Percentiles rank a stretch among this genome's conserved stretches.
Conservation (phyloP, 768 basidiomycete species). For the Suillus bovinus region DNA sequence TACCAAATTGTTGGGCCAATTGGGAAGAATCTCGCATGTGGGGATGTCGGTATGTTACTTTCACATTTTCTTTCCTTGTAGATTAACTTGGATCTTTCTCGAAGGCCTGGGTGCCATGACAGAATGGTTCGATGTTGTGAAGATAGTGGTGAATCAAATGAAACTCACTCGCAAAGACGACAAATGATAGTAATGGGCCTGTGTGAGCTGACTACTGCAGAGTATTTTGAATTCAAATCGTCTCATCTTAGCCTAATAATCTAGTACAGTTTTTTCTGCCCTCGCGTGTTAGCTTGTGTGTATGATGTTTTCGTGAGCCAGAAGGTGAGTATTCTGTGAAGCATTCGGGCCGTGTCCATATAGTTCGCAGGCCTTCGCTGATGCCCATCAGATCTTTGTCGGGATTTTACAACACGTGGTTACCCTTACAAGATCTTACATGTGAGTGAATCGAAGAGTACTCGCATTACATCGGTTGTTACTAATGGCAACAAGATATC, state of each 20-base stretch:
- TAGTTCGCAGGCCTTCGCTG: background rate
- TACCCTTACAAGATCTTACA: background rate
- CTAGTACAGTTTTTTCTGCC: background rate
- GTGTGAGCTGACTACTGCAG: background rate
- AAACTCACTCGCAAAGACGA: conserved; percentile 14
- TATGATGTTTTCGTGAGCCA: background rate
- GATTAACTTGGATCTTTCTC: background rate
- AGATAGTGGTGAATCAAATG: conserved; percentile 64
- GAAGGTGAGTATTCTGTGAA: background rate
- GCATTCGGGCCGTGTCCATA: background rate
- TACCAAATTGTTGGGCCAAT: conserved; percentile 88
- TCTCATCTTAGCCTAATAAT: background rate
- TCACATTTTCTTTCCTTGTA: background rate
- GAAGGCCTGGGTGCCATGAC: conserved; percentile 67
- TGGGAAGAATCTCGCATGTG: conserved; percentile 86
- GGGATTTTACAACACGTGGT: background rate
- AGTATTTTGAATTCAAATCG: background rate
- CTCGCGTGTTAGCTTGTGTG: background rate
- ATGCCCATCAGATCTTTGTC: background rate
- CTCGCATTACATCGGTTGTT: background rate
- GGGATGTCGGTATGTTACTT: conserved; percentile 74
- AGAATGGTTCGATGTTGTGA: conserved; percentile 90
- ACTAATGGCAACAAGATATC: background rate
- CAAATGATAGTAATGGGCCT: background rate
- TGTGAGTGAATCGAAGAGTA: background rate